Conservation (phyloP, 2,329 filamentous ascomycete species). For the Chrysosporium queenslandicum region DNA sequence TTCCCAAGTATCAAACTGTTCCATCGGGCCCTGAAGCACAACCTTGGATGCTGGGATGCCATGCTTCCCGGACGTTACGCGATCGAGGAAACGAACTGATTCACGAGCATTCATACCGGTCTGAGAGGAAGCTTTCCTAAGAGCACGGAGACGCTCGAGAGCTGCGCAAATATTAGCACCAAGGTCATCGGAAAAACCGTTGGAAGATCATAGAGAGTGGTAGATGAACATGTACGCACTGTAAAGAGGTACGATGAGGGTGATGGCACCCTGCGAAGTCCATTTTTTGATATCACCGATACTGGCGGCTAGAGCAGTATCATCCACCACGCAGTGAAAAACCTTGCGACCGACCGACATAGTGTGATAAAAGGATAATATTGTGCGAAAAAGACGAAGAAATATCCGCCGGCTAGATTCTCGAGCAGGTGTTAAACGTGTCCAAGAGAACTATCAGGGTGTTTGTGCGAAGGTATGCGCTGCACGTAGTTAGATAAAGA, state of each 20-base stretch:
- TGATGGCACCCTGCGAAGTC: conserved; percentile 41
- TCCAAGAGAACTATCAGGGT: conserved; percentile 5
- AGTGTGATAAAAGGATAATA: conserved; percentile 6
- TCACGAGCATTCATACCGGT: conserved; percentile 43
- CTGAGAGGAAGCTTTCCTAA: conserved; percentile 39
- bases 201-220: background rate
- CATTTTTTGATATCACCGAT: conserved; percentile 46
- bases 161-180: conserved; percentile 24
- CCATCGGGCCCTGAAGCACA: conserved; percentile 41
- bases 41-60: conserved; percentile 36
- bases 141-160: conserved; percentile 38
- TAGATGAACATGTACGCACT: conserved; percentile 30
- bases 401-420: background rate
- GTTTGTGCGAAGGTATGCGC: conserved; percentile 10
- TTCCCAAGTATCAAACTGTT: conserved; percentile 40
- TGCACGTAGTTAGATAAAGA: conserved; percentile 8
- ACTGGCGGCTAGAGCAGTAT: conserved; percentile 43
- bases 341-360: conserved; percentile 38
- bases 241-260: conserved; percentile 43
- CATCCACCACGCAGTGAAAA: conserved; percentile 45
- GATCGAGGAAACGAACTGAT: conserved; percentile 44
- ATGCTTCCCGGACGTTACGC: conserved; percentile 40
- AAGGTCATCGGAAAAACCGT: background rate
- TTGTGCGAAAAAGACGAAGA: background rate
- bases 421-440: background rate